Conservation (phyloP, 805 yeast genomes). For the Martiniozyma abietophila region DNA sequence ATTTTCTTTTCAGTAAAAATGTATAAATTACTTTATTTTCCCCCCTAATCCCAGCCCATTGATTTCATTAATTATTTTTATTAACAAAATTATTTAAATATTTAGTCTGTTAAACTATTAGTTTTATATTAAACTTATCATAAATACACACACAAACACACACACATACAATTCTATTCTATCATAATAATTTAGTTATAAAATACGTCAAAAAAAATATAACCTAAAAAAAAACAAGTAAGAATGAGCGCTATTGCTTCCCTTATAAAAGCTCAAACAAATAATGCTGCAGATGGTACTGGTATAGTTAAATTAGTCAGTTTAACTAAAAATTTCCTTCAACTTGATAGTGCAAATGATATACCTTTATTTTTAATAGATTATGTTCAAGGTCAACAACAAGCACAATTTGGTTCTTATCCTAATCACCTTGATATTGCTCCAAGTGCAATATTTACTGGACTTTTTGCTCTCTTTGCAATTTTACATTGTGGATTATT, state of each 20-base stretch:
- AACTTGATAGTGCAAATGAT: constrained; percentile 11
- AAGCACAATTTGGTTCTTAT: constrained; percentile 54
- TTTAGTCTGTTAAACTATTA: too few species aligned
- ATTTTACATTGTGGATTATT: constrained; percentile 42
- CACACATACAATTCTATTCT: too few species aligned
- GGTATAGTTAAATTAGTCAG: constrained; percentile 32
- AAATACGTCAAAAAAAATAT: too few species aligned
- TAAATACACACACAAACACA: too few species aligned
- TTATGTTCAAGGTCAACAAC: constrained; percentile 33
- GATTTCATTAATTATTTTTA: too few species aligned
- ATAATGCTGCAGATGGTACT: constrained; percentile 42
- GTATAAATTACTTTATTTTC: too few species aligned
- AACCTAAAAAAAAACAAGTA: too few species aligned
- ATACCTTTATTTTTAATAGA: constrained; percentile 34
- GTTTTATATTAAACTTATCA: too few species aligned
- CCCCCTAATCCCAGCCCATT: too few species aligned
- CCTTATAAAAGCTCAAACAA: constrained; percentile 21
- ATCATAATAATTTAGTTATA: too few species aligned
- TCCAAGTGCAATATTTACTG: constrained; percentile 51
- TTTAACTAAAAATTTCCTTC: constrained; percentile 21
- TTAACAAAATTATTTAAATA: too few species aligned
- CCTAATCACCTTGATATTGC: constrained; percentile 46
- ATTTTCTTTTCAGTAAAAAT: too few species aligned
- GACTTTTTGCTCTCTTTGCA: constrained; percentile 38
- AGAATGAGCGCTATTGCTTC: constrained; percentile 16